These are phyloP conservation scores for Alternaria postmessia DNA, from an alignment of 2,329 filamentous ascomycete genomes.

Conservation along the genomic window DNA sequence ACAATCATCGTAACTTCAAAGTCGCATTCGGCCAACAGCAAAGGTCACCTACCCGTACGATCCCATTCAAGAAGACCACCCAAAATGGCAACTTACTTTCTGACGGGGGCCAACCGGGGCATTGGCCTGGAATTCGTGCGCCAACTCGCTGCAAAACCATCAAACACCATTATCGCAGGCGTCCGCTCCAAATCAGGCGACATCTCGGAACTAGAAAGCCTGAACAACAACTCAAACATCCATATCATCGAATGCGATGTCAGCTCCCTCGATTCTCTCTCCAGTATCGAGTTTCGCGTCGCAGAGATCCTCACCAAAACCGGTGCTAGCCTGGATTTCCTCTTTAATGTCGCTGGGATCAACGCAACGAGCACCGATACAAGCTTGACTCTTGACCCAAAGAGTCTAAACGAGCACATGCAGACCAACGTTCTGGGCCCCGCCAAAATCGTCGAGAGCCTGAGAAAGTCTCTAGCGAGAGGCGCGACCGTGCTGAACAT, in stretches of 20 bases:
- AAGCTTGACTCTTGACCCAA: slow-evolving; percentile 50
- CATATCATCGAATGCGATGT: slow-evolving; percentile 56
- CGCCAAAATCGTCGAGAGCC: slow-evolving; percentile 54
- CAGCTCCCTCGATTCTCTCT: slow-evolving; percentile 38
- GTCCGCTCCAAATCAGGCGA: slow-evolving; percentile 48
- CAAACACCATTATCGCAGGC: slow-evolving; percentile 52
- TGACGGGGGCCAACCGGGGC: slow-evolving; percentile 44
- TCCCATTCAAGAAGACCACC: neutral
- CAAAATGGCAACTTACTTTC: slow-evolving; percentile 44
- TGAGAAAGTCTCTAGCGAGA: slow-evolving; percentile 42
- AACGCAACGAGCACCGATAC: slow-evolving; percentile 50
- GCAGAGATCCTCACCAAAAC: slow-evolving; percentile 44
- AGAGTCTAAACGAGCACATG: slow-evolving; percentile 53
- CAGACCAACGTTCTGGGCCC: slow-evolving; percentile 59
- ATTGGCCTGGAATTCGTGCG: slow-evolving; percentile 44
- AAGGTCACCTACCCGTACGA: neutral
- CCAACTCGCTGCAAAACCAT: slow-evolving; percentile 38
- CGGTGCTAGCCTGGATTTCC: slow-evolving; percentile 51
- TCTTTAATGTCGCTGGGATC: slow-evolving; percentile 56
- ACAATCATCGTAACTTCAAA: slow-evolving; percentile 8
- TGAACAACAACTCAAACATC: slow-evolving; percentile 36
- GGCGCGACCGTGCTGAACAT: slow-evolving; percentile 49
- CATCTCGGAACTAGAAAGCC: slow-evolving; percentile 37
- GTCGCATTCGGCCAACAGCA: neutral
- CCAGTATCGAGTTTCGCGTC: slow-evolving; percentile 48